Evolutionary conservation across 495 filamentous ascomycete species (phyloP).

Genomic region (Aspergillus kassunensis): DNA sequence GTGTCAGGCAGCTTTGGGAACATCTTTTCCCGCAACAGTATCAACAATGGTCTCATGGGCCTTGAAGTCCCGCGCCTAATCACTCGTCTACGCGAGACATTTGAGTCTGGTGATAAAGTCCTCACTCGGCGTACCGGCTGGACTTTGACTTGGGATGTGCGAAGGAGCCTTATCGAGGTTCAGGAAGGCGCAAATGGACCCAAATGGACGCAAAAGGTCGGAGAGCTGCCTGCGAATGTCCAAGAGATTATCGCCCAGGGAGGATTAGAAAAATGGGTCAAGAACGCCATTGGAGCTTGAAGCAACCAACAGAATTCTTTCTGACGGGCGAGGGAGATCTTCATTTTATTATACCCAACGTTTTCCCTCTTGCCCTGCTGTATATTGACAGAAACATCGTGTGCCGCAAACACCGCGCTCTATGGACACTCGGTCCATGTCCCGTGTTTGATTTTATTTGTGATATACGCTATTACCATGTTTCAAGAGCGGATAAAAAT

Average conservation of each 20-base stretch:
- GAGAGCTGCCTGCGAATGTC: constrained; percentile 81
- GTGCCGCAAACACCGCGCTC: too few relatives aligned
- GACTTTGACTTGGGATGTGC: constrained; percentile 83
- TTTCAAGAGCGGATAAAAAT: too few relatives aligned
- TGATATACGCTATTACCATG: too few relatives aligned
- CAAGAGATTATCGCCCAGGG: constrained; percentile 86
- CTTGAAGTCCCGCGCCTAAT: constrained; percentile 77
- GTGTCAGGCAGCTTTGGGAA: constrained; percentile 84
- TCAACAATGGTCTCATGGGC: constrained; percentile 88
- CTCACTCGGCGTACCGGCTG: constrained; percentile 83
- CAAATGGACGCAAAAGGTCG: constrained; percentile 76
- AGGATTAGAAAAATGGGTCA: constrained; percentile 77
- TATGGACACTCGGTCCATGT: too few relatives aligned
- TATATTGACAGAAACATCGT: too few relatives aligned
- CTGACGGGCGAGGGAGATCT: background rate
- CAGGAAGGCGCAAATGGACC: constrained; percentile 60
- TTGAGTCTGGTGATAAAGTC: constrained; percentile 28
- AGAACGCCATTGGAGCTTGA: constrained; percentile 52
- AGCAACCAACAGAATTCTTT: background rate
- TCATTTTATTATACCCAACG: constrained; percentile 15
- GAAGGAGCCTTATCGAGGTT: constrained; percentile 62
- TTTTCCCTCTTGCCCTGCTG: background rate
- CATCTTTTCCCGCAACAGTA: constrained; percentile 82
- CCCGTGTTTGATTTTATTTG: too few relatives aligned
- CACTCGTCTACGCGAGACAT: constrained; percentile 62